phyloP scores from a whole-genome alignment of 2,329 filamentous ascomycete species.

The Colletotrichum musicola region DNA sequence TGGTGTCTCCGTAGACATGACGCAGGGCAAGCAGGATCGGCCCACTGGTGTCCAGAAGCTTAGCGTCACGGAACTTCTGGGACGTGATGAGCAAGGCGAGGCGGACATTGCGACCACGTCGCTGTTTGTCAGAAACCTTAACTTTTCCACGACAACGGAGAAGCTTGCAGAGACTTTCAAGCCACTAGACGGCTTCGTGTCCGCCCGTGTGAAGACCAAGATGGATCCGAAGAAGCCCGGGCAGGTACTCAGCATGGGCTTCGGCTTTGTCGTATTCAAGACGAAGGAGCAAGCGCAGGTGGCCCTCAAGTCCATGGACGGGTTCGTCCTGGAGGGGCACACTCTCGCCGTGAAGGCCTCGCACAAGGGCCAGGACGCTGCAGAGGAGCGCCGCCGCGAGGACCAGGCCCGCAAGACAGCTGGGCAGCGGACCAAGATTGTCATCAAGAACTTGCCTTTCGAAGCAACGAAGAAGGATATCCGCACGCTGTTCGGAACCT shows the following conservation, averaged over 20 bases:
- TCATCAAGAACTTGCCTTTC: conserved; percentile 98
- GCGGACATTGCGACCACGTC: conserved; percentile 78
- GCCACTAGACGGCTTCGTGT: conserved; percentile 87
- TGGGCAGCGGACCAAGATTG: conserved; percentile 86
- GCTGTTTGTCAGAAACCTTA: conserved; percentile 93
- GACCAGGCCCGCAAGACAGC: conserved; percentile 86
- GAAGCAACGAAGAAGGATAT: conserved; percentile 95
- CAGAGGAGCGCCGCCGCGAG: conserved; percentile 85
- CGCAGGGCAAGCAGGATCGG: conserved; percentile 49
- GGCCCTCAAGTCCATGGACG: conserved; percentile 88
- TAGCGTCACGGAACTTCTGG: conserved; percentile 77
- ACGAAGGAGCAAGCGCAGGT: conserved; percentile 82
- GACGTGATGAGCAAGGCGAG: conserved; percentile 65
- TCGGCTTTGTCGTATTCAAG: conserved; percentile 92
- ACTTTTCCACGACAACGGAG: conserved; percentile 87
- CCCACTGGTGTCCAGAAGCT: conserved; percentile 68
- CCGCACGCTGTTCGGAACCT: conserved; percentile 84
- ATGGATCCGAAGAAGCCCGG: conserved; percentile 90
- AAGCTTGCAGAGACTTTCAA: conserved; percentile 82
- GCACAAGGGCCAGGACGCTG: conserved; percentile 88
- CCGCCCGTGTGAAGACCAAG: conserved; percentile 92
- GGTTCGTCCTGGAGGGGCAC: conserved; percentile 87
- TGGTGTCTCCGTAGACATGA: conserved; percentile 43
- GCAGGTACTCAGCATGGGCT: conserved; percentile 94
- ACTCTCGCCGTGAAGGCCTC: conserved; percentile 87